These are phyloP conservation scores for Hypoxylon rickii DNA, from an alignment of 495 filamentous ascomycete species.

Conservation along the genomic window DNA sequence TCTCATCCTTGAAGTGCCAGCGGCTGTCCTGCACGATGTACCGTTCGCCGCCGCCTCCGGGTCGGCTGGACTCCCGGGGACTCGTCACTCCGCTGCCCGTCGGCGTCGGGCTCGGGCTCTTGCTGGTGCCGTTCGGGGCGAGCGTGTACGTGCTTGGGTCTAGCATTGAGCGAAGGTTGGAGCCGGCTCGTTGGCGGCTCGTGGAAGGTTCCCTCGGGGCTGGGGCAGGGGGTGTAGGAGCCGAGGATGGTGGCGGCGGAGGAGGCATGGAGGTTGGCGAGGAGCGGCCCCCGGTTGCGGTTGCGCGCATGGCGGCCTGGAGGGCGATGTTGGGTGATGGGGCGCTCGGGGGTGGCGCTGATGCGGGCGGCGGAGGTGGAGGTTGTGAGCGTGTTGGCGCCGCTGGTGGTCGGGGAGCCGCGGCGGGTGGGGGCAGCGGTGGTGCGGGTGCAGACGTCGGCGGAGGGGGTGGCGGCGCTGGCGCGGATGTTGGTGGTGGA, in stretches of 20 bases:
- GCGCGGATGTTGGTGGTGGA: constrained; percentile 53
- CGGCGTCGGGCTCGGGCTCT: constrained; percentile 49
- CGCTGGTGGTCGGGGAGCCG: constrained; percentile 26
- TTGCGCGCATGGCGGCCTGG: constrained; percentile 56
- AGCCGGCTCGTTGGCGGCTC: constrained; percentile 34
- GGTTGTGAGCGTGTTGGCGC: constrained; percentile 57
- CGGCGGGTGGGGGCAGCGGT: constrained; percentile 41
- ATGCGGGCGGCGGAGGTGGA: constrained; percentile 54
- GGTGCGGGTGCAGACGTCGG: constrained; percentile 56
- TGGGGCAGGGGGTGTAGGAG: constrained; percentile 42
- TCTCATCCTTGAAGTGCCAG: constrained; percentile 87
- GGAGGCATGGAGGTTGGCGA: constrained; percentile 47
- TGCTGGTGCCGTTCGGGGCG: constrained; percentile 51
- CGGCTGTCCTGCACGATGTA: constrained; percentile 75
- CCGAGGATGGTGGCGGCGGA: constrained; percentile 44
- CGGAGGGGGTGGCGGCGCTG: constrained; percentile 56
- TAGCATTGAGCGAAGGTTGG: constrained; percentile 56
- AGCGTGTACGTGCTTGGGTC: constrained; percentile 81
- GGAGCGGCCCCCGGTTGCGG: constrained; percentile 48
- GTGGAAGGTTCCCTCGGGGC: constrained; percentile 37
- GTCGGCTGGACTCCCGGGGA: constrained; percentile 40
- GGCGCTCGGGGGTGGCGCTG: constrained; percentile 42
- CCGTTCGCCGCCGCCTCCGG: constrained; percentile 49
- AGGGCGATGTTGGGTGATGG: constrained; percentile 51
- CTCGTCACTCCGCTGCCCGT: constrained; percentile 36